A percentile compares a stretch with the other conserved stretches of the same genome.
These are phyloP conservation scores for Sugiyamaella chiloensis DNA, from an alignment of 805 yeast species.

Conservation along the genomic window DNA sequence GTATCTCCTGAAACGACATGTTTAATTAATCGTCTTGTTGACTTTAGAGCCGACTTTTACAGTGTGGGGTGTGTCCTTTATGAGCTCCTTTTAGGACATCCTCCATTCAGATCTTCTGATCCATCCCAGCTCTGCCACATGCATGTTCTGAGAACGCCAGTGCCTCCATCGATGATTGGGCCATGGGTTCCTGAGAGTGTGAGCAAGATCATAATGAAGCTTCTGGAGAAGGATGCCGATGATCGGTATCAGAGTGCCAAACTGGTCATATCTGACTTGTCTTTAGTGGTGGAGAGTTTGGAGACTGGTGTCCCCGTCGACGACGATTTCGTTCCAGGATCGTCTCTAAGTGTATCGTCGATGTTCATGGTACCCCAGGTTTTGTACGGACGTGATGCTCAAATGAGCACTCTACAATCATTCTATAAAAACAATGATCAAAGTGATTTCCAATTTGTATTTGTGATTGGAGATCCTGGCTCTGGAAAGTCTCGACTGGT, in stretches of 20 bases:
- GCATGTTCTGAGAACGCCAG: conserved; percentile 42
- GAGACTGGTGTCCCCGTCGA: conserved; percentile 17
- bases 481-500: conserved; percentile 46
- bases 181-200: conserved; percentile 30
- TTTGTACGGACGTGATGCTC: conserved; percentile 33
- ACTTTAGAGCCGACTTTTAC: conserved; percentile 48
- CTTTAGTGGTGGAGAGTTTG: conserved; percentile 19
- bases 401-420: conserved; percentile 26
- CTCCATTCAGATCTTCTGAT: conserved; percentile 44
- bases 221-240: conserved; percentile 41
- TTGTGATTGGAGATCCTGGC: conserved; percentile 45
- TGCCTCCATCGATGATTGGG: conserved; percentile 37
- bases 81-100: conserved; percentile 44
- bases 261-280: conserved; percentile 39
- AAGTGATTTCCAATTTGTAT: conserved; percentile 27
- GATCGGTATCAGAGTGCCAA: conserved; percentile 40
- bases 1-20: conserved; percentile 52
- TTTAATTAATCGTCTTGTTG: conserved; percentile 38
- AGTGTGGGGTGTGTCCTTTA: conserved; percentile 50
- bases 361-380: conserved; percentile 29
- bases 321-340: conserved; percentile 17
- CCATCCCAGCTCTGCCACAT: conserved; percentile 39
- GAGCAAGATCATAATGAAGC: conserved; percentile 41
- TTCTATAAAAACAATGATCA: conserved; percentile 22
- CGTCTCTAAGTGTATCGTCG: conserved; percentile 12